Evolutionary conservation across 345 rosid genomes (phyloP).

Genomic region (Arabis alpina): DNA sequence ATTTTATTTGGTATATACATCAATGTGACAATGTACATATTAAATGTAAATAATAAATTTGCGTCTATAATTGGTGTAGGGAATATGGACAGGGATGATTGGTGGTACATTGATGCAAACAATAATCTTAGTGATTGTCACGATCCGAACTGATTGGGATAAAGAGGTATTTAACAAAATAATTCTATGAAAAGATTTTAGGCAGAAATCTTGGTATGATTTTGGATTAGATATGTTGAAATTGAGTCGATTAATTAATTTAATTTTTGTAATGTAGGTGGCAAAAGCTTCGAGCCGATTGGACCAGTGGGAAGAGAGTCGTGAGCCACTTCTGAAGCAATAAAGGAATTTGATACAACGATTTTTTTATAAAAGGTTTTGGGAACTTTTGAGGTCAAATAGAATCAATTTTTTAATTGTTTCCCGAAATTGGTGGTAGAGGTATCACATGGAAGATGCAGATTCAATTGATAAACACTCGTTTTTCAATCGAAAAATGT

Average conservation of each 20-base stretch:
- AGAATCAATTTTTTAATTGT: conserved; percentile 15
- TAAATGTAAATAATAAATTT: conserved; percentile 23
- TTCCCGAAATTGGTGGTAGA: conserved; percentile 11
- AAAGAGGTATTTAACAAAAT: conserved; percentile 47
- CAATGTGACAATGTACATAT: neutral
- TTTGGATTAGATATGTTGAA: neutral
- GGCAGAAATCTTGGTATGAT: conserved; percentile 6
- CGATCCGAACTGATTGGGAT: conserved; percentile 63
- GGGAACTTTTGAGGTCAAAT: conserved; percentile 34
- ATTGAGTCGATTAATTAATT: neutral
- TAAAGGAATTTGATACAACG: neutral
- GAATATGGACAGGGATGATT: conserved; percentile 72
- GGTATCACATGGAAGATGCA: conserved; percentile 4
- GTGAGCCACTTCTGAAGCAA: conserved; percentile 48
- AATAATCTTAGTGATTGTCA: conserved; percentile 51
- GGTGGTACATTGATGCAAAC: conserved; percentile 70
- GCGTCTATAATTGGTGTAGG: conserved; percentile 41
- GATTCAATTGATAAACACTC: conserved; percentile 12
- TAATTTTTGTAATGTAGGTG: conserved; percentile 50
- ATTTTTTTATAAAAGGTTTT: neutral
- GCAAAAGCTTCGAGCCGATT: conserved; percentile 62
- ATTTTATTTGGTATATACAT: neutral
- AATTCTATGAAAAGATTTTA: neutral
- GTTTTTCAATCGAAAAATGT: conserved; percentile 40
- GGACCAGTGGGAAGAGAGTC: conserved; percentile 73